Percentiles rank a stretch among this genome's conserved stretches.
phyloP scores from a whole-genome alignment of 352 stramenopile species.

The Phytopythium aichiense region DNA sequence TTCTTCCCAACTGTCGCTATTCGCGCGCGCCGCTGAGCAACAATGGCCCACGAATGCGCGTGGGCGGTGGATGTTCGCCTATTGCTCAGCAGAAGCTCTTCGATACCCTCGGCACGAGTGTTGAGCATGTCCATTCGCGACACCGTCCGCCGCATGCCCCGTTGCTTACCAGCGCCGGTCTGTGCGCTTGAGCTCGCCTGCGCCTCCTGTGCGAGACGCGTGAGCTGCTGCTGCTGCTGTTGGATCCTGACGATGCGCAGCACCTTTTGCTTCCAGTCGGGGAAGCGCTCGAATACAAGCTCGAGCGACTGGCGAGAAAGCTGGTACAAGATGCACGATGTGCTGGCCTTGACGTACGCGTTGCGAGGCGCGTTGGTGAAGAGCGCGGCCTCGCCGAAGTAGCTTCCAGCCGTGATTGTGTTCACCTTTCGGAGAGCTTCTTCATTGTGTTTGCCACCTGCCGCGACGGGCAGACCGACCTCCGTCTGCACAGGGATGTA shows the following conservation, averaged over 20 bases:
- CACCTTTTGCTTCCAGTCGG: constrained; percentile 62
- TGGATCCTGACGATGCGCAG: constrained; percentile 60
- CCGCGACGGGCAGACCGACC: neutral
- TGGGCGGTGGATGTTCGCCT: constrained; percentile 13
- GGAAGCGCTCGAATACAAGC: constrained; percentile 55
- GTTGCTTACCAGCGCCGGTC: constrained; percentile 10
- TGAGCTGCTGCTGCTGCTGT: constrained; percentile 52
- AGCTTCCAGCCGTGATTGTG: constrained; percentile 49
- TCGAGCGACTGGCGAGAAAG: constrained; percentile 52
- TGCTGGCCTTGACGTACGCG: constrained; percentile 52
- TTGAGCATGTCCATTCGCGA: constrained; percentile 50
- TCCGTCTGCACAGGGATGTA: constrained; percentile 24
- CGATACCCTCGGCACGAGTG: constrained; percentile 40
- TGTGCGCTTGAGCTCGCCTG: constrained; percentile 20
- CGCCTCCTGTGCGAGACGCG: constrained; percentile 34
- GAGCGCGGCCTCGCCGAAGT: constrained; percentile 54
- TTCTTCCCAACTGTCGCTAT: constrained; percentile 6
- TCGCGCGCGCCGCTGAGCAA: constrained; percentile 9
- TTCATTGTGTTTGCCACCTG: neutral
- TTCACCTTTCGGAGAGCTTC: constrained; percentile 43
- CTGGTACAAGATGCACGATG: constrained; percentile 57
- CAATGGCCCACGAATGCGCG: constrained; percentile 9
- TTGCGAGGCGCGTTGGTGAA: constrained; percentile 58
- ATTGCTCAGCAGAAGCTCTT: constrained; percentile 37
- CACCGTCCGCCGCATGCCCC: constrained; percentile 14